A percentile compares a stretch with the other conserved stretches of the same genome.
These are phyloP conservation scores for Trichoderma virens DNA, from an alignment of 495 filamentous ascomycete species.

Conservation along the genomic window DNA sequence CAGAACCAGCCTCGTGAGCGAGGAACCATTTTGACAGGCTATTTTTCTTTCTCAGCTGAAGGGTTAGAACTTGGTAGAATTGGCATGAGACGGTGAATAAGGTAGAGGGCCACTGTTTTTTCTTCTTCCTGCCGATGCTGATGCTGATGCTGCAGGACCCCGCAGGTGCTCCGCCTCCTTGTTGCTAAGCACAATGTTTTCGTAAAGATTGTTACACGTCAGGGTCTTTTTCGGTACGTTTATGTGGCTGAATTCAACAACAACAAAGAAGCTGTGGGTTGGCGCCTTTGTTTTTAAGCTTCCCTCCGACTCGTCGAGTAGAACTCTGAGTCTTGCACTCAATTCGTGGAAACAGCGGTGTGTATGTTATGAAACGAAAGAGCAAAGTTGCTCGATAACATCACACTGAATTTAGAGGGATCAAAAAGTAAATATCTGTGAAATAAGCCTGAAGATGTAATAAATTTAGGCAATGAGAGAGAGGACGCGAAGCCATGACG, in stretches of 20 bases:
- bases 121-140: neutral
- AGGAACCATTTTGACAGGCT: neutral
- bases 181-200: neutral
- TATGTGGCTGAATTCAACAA: neutral
- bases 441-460: too few relatives aligned
- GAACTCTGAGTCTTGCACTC: neutral
- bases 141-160: neutral
- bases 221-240: neutral
- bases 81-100: neutral
- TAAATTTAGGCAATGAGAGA: too few relatives aligned
- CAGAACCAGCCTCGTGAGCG: neutral
- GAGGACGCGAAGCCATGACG: neutral
- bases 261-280: neutral
- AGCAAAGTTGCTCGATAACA: neutral
- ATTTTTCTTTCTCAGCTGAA: neutral
- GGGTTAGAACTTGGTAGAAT: neutral
- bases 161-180: constrained; percentile 1
- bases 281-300: neutral
- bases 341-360: neutral
- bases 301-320: too few relatives aligned
- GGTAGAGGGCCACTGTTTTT: too few relatives aligned
- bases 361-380: neutral
- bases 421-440: too few relatives aligned
- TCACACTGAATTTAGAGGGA: too few relatives aligned
- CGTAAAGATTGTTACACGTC: neutral